A percentile compares a stretch with the other conserved stretches of the same genome.
These are phyloP conservation scores for Amanita exitialis DNA, from an alignment of 768 basidiomycete genomes.

Conservation along the genomic window DNA sequence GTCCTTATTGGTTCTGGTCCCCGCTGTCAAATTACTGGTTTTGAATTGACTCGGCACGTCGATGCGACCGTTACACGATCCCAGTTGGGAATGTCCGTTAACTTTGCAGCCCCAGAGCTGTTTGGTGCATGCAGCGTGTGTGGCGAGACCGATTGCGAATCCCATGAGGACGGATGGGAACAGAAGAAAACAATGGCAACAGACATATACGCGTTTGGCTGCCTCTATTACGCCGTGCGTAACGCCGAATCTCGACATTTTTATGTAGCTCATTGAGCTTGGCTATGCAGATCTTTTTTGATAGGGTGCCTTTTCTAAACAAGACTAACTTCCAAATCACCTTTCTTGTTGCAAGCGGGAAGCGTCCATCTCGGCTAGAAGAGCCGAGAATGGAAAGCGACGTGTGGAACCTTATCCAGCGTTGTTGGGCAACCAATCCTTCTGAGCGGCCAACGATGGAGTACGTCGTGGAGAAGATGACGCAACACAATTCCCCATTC, in stretches of 20 bases:
- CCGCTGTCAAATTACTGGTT: not conserved
- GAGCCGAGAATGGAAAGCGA: not conserved
- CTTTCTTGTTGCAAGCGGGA: not conserved
- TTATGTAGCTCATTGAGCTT: not conserved
- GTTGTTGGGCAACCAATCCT: not conserved
- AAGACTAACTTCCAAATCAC: not conserved
- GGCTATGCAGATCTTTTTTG: not conserved
- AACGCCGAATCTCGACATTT: not conserved
- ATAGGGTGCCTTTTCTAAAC: not conserved
- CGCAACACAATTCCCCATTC: no score
- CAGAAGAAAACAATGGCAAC: not conserved
- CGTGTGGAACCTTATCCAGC: not conserved
- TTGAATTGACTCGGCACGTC: not conserved
- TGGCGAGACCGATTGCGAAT: not conserved
- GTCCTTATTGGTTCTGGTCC: not conserved
- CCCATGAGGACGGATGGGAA: not conserved
- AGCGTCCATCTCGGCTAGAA: not conserved
- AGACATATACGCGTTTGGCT: constrained; percentile 4
- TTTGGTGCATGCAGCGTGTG: not conserved
- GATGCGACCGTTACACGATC: not conserved
- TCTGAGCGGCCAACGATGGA: not conserved
- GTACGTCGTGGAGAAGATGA: not conserved
- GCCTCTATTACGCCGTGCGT: not conserved
- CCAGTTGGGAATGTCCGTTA: not conserved
- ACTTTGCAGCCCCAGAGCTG: constrained; percentile 2